phyloP scores from a whole-genome alignment of 2,329 filamentous ascomycete genomes.

The Ascochyta pisi region DNA sequence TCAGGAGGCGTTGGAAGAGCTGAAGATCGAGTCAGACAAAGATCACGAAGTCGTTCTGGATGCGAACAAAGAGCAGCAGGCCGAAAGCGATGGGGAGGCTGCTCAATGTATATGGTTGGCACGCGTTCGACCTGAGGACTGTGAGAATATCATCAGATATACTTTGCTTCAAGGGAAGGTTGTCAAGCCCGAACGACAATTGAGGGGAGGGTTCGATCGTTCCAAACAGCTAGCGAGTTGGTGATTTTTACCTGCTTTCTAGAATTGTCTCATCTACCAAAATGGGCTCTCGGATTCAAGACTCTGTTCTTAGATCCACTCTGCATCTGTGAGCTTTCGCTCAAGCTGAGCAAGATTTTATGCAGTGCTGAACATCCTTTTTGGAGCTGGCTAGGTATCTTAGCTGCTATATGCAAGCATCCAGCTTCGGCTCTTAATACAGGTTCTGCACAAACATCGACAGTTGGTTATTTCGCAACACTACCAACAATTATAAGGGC shows the following conservation, averaged over 20 bases:
- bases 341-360: background rate
- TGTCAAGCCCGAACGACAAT: slow-evolving; percentile 83
- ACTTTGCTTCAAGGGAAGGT: slow-evolving; percentile 94
- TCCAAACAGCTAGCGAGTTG: slow-evolving; percentile 83
- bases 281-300: background rate
- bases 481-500: too few species aligned
- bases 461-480: too few species aligned
- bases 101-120: slow-evolving; percentile 94
- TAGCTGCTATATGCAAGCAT: too few species aligned
- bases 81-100: slow-evolving; percentile 57
- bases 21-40: slow-evolving; percentile 50
- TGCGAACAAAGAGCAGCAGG: slow-evolving; percentile 47
- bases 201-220: slow-evolving; percentile 90
- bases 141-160: slow-evolving; percentile 88
- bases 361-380: too few species aligned
- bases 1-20: slow-evolving; percentile 46
- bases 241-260: slow-evolving; percentile 56
- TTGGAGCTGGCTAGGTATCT: too few species aligned
- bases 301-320: background rate
- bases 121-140: slow-evolving; percentile 83
- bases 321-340: background rate
- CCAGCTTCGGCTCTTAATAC: too few species aligned
- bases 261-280: background rate
- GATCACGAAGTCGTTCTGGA: slow-evolving; percentile 45
- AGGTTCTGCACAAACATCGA: too few species aligned